Base-by-base conservation (phyloP, 2,329 filamentous ascomycete species). In the Mycosphaerella sp. region DNA sequence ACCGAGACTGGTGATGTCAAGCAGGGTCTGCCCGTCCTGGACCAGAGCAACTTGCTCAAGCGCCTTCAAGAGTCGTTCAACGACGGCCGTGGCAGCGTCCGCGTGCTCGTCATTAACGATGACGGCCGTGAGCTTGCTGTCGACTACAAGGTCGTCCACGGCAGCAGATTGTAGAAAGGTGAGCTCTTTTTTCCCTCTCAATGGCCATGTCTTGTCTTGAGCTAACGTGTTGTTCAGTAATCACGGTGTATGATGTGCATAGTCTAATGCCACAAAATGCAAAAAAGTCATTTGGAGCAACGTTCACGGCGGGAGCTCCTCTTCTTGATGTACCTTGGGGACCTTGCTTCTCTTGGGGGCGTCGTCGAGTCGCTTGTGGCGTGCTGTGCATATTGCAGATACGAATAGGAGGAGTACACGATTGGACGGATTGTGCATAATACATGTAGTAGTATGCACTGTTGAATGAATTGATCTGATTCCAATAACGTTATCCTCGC, bases 1-100 rank as follows among this genome's bases (percentile, higher is more conserved):
- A 98, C 93, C 72, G 93, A 98, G 86, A 89, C 86, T 63, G 91
- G 93, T 68, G 92, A 98, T 73, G 90, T 98, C 81, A 97, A 97
- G 87, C 91, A 95, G 78, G 84, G 82, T 67, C 81, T 98, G 56
- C 83, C 88, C 56, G 89, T 98, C 74, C 86, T 96, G 73, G 89
- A 95, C 79, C 93, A 98, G 83, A 93, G 88, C 74, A 84, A 84
- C 76, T 85, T 98, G 65, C 89, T 86, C 80, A 73, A 77, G 64
- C 89, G 91, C 67, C 86, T 98, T 64, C 77, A 81, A 67, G 82
- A 86, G 64, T 83, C 90, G 64, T 98, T 96, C 75, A 85, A 89
- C 76, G 86, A 89, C 66, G 93, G 93, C 72, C 88, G 91, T 72
- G 93, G 93, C 74, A 90, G 85, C 72, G 87, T 98, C 70, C 89